A percentile compares a stretch with the other conserved stretches of the same genome.
Conservation (phyloP, 257 asterid species). For the Apocynum venetum region DNA sequence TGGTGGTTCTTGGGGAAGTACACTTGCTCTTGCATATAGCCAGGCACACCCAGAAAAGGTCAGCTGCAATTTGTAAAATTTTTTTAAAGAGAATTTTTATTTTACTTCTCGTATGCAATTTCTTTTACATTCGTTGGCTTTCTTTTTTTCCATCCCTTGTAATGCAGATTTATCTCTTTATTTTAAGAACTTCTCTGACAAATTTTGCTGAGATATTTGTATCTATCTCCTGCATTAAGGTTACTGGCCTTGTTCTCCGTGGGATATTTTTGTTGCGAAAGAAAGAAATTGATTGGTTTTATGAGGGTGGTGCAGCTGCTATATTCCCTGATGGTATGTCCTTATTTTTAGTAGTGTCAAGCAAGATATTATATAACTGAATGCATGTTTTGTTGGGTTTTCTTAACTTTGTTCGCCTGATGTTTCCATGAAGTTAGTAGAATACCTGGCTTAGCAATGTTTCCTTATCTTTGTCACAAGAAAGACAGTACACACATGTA, state of each 20-base stretch:
- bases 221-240: constrained; percentile 37
- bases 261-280: constrained; percentile 90
- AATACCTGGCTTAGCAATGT: not conserved
- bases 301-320: constrained; percentile 99
- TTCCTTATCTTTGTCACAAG: not conserved
- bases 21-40: constrained; percentile 89
- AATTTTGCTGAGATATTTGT: not conserved
- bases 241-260: constrained; percentile 84
- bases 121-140: not conserved
- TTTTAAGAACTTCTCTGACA: not conserved
- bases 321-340: constrained; percentile 89
- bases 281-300: constrained; percentile 97
- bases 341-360: not conserved
- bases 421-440: not conserved
- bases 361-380: not conserved
- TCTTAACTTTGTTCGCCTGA: not conserved
- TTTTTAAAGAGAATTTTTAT: not conserved
- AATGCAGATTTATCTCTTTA: not conserved
- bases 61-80: constrained; percentile 12
- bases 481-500: not conserved
- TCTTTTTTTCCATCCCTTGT: not conserved
- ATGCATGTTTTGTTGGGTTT: not conserved
- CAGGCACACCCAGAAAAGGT: constrained; percentile 90
- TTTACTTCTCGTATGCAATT: not conserved
- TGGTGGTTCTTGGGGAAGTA: constrained; percentile 99